phyloP scores from a whole-genome alignment of 75 land plant species.

The Ceratopteris richardii region DNA sequence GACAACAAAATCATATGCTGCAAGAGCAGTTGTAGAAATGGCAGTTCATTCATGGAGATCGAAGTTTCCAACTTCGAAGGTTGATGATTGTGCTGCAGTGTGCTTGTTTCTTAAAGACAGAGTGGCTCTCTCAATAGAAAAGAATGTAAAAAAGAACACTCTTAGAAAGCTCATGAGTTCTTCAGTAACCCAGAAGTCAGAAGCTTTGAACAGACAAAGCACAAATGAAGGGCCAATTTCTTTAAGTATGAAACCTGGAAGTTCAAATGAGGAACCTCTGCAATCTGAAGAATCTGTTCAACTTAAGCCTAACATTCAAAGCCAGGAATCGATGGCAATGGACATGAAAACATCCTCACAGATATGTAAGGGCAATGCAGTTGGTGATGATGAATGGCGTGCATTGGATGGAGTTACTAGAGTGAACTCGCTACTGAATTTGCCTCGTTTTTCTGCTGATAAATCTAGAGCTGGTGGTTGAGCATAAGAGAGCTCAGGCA shows the following conservation, averaged over 20 bases:
- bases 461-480: constrained; percentile 14
- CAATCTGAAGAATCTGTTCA: no score
- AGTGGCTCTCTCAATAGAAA: background rate
- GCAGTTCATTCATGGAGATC: constrained; percentile 49
- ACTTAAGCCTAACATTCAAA: no score
- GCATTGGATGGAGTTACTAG: constrained; percentile 79
- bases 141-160: background rate
- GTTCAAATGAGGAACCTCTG: no score
- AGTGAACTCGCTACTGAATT: constrained; percentile 53
- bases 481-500: background rate
- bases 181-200: no score
- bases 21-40: constrained; percentile 31
- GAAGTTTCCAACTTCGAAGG: constrained; percentile 43
- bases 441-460: constrained; percentile 34
- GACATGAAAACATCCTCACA: no score
- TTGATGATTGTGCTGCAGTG: constrained; percentile 61
- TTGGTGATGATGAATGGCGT: constrained; percentile 46
- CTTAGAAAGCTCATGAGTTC: no score
- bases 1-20: constrained; percentile 38
- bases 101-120: constrained; percentile 32
- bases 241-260: no score
- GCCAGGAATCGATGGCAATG: no score
- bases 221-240: no score
- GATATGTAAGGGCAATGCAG: background rate
- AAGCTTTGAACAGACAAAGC: no score